Base-by-base conservation (phyloP, 2,329 filamentous ascomycete genomes). In the Cordyceps pruinosa region DNA sequence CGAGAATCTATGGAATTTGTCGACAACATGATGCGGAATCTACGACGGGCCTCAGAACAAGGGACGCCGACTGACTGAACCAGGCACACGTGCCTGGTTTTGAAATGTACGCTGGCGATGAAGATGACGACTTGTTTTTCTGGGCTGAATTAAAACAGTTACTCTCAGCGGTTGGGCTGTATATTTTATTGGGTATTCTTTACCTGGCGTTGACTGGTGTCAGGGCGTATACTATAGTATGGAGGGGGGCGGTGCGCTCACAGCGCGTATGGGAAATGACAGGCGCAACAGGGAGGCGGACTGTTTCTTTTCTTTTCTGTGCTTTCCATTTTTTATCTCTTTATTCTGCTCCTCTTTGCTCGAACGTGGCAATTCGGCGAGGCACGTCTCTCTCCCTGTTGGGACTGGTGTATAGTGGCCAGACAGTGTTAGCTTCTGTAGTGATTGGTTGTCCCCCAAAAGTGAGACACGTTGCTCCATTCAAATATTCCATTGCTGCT, bases 11-110 rank as follows among this genome's bases (percentile, higher is more conserved):
- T 75, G 69, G 69, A 75, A 26, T 70, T 82, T 41, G 73, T 82
- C 45, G 77, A 81, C 64, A 74, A 74, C 60, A 77, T 83, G 72
- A 76, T 83, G 72, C 65, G 67, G 44, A 80, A 81, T 60, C 68
- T 83, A 15, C 73, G 74, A 42, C 71, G 74, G 50, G 74, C 39
- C 13, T 46, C 35, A 12, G 48, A 53, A 34, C 56, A 58, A 15
- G 34, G 35, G 2, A 48, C 15, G 12, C 2, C 25, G 15, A 26
- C 39, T 19, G 13, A 51, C 12, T 21, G 21, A 37, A 12, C 7
- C 10, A 7, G 12, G 9, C 21, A 39, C 9, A 17, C 15, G n/a
- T 10, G 9, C 4, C 15, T 5, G 34, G 1, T 13, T 13, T 41
- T 10, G 21, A 50, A 41, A 26, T 44, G 23, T 57, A 50, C 34